Evolutionary conservation across 1,284 basidiomycete genomes (phyloP).

Genomic region (Ustilago nuda): DNA sequence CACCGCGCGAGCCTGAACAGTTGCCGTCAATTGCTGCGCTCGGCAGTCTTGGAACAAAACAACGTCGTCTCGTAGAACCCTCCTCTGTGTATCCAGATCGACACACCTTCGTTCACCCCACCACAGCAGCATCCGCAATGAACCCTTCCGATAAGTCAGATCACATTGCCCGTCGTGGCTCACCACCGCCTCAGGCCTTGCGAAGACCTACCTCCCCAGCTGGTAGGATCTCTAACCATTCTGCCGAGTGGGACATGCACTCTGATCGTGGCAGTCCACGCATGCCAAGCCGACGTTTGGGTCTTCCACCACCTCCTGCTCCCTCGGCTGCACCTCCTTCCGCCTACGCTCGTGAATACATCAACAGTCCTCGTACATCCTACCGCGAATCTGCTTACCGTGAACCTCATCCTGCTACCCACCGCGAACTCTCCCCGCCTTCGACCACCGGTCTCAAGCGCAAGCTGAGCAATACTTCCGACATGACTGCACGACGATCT

Average conservation of each 20-base stretch:
- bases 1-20: slow-evolving; percentile 26
- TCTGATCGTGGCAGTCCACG: slow-evolving; percentile 47
- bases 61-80: slow-evolving; percentile 4
- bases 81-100: neutral
- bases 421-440: slow-evolving; percentile 39
- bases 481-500: slow-evolving; percentile 20
- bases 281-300: slow-evolving; percentile 20
- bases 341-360: slow-evolving; percentile 34
- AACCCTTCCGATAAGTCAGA: slow-evolving; percentile 27
- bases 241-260: slow-evolving; percentile 43
- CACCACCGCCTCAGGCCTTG: slow-evolving; percentile 28
- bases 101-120: neutral
- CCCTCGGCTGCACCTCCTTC: slow-evolving; percentile 15
- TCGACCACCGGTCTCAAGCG: slow-evolving; percentile 23
- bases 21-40: slow-evolving; percentile 22
- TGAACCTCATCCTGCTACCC: slow-evolving; percentile 16
- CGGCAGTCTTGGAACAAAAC: slow-evolving; percentile 11
- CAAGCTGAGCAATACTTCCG: slow-evolving; percentile 43
- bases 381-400: slow-evolving; percentile 39
- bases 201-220: slow-evolving; percentile 42
- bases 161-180: slow-evolving; percentile 16
- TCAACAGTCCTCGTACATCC: slow-evolving; percentile 27
- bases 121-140: slow-evolving; percentile 10
- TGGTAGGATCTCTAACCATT: slow-evolving; percentile 41
- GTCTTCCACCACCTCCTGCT: slow-evolving; percentile 16